Evolutionary conservation across 768 basidiomycete species (phyloP).

Genomic region (Mycena epipterygia): DNA sequence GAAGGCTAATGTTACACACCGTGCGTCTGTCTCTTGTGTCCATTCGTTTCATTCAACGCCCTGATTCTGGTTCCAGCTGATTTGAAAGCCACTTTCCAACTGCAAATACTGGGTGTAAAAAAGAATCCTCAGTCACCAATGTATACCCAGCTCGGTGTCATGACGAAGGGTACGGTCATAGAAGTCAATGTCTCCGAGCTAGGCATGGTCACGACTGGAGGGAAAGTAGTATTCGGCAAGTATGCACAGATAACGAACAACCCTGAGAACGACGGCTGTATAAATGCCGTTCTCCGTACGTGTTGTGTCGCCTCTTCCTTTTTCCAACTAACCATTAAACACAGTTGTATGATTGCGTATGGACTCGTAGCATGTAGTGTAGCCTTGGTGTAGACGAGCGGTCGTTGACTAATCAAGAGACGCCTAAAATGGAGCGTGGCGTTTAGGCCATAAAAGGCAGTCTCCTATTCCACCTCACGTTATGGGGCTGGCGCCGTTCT

Average conservation of each 20-base stretch:
- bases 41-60: background rate
- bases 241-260: slow-evolving; percentile 96
- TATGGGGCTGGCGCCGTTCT: no score
- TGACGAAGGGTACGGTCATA: slow-evolving; percentile 98
- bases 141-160: slow-evolving; percentile 95
- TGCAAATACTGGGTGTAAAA: slow-evolving; percentile 98
- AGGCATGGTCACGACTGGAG: slow-evolving; percentile 97
- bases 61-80: slow-evolving; percentile 71
- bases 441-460: slow-evolving; percentile 1
- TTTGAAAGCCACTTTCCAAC: slow-evolving; percentile 97
- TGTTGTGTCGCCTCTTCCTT: slow-evolving; percentile 36
- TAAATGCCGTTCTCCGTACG: slow-evolving; percentile 93
- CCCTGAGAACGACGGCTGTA: slow-evolving; percentile 96
- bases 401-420: background rate
- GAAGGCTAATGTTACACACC: slow-evolving; percentile 99
- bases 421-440: slow-evolving; percentile 7
- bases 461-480: background rate
- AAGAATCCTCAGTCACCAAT: slow-evolving; percentile 99
- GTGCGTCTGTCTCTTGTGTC: slow-evolving; percentile 60
- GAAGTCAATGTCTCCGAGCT: slow-evolving; percentile 99
- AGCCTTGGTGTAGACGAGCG: slow-evolving; percentile 7
- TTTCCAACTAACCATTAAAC: background rate
- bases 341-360: slow-evolving; percentile 28
- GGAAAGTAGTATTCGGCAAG: slow-evolving; percentile 94
- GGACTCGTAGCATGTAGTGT: slow-evolving; percentile 14